A percentile compares a stretch with the other conserved stretches of the same genome.
Evolutionary conservation across 495 filamentous ascomycete genomes (phyloP).

Genomic region (Penicillium samsonianum): DNA sequence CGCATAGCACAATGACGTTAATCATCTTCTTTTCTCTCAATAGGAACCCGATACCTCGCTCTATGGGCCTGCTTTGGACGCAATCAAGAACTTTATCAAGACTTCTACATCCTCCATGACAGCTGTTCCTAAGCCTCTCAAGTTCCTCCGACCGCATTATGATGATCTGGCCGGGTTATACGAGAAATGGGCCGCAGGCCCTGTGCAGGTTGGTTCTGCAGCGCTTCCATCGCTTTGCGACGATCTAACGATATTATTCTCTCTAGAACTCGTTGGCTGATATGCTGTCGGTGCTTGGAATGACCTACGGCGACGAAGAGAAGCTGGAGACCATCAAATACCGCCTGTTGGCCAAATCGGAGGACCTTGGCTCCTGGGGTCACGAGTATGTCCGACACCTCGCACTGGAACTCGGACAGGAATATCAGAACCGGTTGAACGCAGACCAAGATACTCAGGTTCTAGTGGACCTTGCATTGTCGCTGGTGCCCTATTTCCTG

Average conservation of each 20-base stretch:
- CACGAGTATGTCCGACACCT: slow-evolving; percentile 98
- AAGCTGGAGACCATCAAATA: slow-evolving; percentile 95
- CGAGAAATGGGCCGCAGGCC: slow-evolving; percentile 80
- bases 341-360: slow-evolving; percentile 81
- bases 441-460: slow-evolving; percentile 66
- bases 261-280: slow-evolving; percentile 79
- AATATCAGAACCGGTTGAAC: slow-evolving; percentile 77
- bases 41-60: slow-evolving; percentile 85
- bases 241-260: slow-evolving; percentile 8
- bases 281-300: slow-evolving; percentile 94
- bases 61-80: slow-evolving; percentile 88
- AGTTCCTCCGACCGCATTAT: slow-evolving; percentile 96
- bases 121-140: slow-evolving; percentile 95
- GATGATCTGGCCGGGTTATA: slow-evolving; percentile 80
- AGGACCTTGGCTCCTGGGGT: slow-evolving; percentile 95
- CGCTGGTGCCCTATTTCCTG: slow-evolving; percentile 90
- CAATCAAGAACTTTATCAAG: slow-evolving; percentile 97
- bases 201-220: slow-evolving; percentile 65
- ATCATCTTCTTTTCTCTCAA: slow-evolving; percentile 23
- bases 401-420: slow-evolving; percentile 92
- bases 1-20: slow-evolving; percentile 25
- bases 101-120: slow-evolving; percentile 99
- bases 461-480: slow-evolving; percentile 75
- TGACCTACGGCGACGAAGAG: slow-evolving; percentile 98
- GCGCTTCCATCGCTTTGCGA: neutral